Base-by-base conservation (phyloP, 1,284 basidiomycete species). In the Cystobasidiaceae sp. region DNA sequence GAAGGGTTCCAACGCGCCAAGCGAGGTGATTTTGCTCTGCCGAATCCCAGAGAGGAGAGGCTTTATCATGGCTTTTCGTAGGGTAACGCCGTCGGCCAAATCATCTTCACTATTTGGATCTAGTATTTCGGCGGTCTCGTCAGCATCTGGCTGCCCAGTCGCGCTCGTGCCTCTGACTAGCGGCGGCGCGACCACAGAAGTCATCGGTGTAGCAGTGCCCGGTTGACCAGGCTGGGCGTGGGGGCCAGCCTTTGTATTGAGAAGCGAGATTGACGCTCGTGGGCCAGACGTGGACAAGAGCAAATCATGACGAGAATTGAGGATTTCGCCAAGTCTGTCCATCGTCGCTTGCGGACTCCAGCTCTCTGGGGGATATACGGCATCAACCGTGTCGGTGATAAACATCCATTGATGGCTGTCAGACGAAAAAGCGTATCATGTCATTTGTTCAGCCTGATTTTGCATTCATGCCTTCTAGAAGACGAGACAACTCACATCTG, bases 381-480 rank as follows among this genome's bases (percentile, higher is more conserved):
- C 93, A 73, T 98, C 96, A 4, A 93, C 89, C 0, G 94, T 97
- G 76, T 99, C 96, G 0, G 93, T 96, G 60, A 97, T 86, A 74
- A 98, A 98, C 72, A 97, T 89, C 94, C 96, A 99, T 81, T 99
- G 93, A 76, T 98, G 90, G 70, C 93, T 96, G 70, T 8, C 6
- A 28, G 8, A 25, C 2, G 15, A 43, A 37, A 28, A 44, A 17
- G 28, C 17, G 15, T 58, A 6, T 11, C 8, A 21, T 17, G 2
- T 6, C 30, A 13, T 48, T 56, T 30, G 49, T 46, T 7, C 4
- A 23, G 27, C 21, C 4, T 4, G 39, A 6, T 4, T 17, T 30
- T 0, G 33, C 17, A 9, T 21, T 8, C 32, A 7, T 19, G 4
- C 15, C 21, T 50, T 45, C 55, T 32, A 21, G 62, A 54, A 19